These are phyloP conservation scores for Durotheca rogersii DNA, from an alignment of 495 filamentous ascomycete species.

Conservation along the genomic window DNA sequence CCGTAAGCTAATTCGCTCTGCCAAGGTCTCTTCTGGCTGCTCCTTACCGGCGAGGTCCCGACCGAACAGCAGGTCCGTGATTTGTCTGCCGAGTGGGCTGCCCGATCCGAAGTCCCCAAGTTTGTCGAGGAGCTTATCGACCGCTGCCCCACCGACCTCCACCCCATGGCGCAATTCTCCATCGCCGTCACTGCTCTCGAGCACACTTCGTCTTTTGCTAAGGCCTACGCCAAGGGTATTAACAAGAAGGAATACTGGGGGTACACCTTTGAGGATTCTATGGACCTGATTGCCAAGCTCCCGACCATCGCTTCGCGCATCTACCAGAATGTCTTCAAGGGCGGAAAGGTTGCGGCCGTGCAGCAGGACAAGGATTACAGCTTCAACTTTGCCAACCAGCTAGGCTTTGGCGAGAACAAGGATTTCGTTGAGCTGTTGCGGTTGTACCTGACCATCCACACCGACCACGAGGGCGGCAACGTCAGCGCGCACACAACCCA, in stretches of 20 bases:
- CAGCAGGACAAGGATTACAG: conserved; percentile 98
- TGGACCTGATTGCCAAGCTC: conserved; percentile 99
- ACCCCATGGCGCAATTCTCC: conserved; percentile 99
- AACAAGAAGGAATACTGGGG: conserved; percentile 99
- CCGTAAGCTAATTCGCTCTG: conserved; percentile 23
- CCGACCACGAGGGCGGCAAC: conserved; percentile 98
- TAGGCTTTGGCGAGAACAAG: conserved; percentile 90
- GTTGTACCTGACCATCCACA: conserved; percentile 98
- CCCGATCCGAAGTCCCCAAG: conserved; percentile 91
- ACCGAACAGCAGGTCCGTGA: conserved; percentile 96
- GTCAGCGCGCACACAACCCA: conserved; percentile 98
- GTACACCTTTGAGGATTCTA: conserved; percentile 99
- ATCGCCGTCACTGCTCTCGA: conserved; percentile 96
- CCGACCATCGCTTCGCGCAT: conserved; percentile 96
- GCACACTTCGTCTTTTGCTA: conserved; percentile 94
- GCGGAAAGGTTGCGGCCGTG: conserved; percentile 92
- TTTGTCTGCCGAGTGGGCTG: conserved; percentile 97
- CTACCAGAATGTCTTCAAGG: conserved; percentile 99
- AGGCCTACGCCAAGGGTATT: conserved; percentile 97
- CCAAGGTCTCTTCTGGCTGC: conserved; percentile 97
- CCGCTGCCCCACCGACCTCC: conserved; percentile 95
- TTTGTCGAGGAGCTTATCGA: conserved; percentile 99
- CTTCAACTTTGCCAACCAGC: conserved; percentile 98
- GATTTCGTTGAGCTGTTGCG: conserved; percentile 98
- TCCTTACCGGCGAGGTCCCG: conserved; percentile 94